Percentiles rank a stretch among this genome's conserved stretches.
These are phyloP conservation scores for Francoa sonchifolia DNA, from an alignment of 441 rosid species.

Conservation along the genomic window DNA sequence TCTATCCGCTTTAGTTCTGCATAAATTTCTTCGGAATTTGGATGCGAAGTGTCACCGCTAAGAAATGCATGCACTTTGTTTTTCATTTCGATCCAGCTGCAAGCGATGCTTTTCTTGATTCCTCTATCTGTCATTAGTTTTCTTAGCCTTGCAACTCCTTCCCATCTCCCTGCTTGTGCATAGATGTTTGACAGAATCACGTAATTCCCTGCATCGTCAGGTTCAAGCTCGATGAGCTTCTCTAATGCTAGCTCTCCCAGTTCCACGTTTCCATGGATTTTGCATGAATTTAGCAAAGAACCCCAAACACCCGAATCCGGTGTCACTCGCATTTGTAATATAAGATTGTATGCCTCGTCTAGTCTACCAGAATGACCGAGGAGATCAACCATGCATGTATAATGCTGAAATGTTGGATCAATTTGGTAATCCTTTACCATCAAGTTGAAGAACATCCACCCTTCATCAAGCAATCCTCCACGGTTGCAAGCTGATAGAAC, in stretches of 20 bases:
- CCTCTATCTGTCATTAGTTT: conserved; percentile 17
- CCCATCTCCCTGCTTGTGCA: conserved; percentile 23
- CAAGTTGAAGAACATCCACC: conserved; percentile 14
- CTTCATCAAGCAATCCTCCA: conserved; percentile 20
- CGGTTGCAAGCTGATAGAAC: conserved; percentile 23
- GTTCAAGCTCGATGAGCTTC: conserved; percentile 21
- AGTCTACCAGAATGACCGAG: conserved; percentile 19
- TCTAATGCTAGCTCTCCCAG: conserved; percentile 20
- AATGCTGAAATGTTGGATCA: conserved; percentile 17
- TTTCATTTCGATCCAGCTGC: conserved; percentile 25
- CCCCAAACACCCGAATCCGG: conserved; percentile 27
- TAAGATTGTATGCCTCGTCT: conserved; percentile 17
- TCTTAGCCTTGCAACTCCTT: conserved; percentile 17
- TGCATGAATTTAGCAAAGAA: conserved; percentile 24
- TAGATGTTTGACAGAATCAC: conserved; percentile 24
- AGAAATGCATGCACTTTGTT: conserved; percentile 24
- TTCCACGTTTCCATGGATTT: conserved; percentile 17
- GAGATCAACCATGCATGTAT: conserved; percentile 26
- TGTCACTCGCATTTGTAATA: conserved; percentile 15
- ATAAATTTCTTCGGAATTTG: conserved; percentile 18
- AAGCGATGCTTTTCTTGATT: conserved; percentile 19
- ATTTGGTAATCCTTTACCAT: conserved; percentile 15
- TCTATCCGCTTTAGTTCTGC: conserved; percentile 22
- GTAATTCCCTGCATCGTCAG: conserved; percentile 21
- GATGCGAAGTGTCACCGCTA: conserved; percentile 28